Conservation (phyloP, 208 protist genomes). For the Leishmania braziliensis region DNA sequence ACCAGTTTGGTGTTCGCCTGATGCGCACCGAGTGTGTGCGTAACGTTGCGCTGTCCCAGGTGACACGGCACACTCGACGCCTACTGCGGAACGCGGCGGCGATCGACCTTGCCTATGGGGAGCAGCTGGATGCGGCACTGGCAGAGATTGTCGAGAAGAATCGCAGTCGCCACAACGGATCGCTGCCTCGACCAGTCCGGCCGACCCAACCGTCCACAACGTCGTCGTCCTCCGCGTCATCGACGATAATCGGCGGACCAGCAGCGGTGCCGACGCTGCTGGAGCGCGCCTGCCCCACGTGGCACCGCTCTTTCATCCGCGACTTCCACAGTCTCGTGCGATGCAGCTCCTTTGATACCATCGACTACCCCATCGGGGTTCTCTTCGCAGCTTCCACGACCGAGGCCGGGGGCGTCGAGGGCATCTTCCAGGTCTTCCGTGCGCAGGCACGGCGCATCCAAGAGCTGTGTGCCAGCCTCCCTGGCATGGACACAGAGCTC, state of each 20-base stretch:
- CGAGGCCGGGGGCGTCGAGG: constrained; percentile 55
- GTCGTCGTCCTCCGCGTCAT: not conserved
- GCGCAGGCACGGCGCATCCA: constrained; percentile 38
- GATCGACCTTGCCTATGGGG: constrained; percentile 75
- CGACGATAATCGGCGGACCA: constrained; percentile 11
- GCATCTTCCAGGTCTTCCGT: constrained; percentile 49
- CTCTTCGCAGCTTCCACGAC: constrained; percentile 65
- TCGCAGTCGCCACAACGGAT: constrained; percentile 32
- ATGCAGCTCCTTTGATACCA: constrained; percentile 72
- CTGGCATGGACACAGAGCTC: constrained; percentile 72
- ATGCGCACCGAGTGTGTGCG: constrained; percentile 67
- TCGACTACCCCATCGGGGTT: constrained; percentile 79
- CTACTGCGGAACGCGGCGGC: constrained; percentile 39
- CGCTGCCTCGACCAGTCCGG: constrained; percentile 26
- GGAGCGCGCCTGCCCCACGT: constrained; percentile 60
- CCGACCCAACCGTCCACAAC: not conserved
- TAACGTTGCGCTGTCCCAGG: constrained; percentile 34
- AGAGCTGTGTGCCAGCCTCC: constrained; percentile 47
- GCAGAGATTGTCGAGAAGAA: constrained; percentile 38
- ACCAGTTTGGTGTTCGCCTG: constrained; percentile 74
- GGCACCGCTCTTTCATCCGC: constrained; percentile 59
- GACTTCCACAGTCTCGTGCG: constrained; percentile 68
- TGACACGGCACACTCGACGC: constrained; percentile 39
- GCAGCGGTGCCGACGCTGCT: constrained; percentile 41
- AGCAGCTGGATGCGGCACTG: constrained; percentile 69